Evolutionary conservation across 129 eudicot species (phyloP).

Genomic region (Helichrysum umbraculigerum): DNA sequence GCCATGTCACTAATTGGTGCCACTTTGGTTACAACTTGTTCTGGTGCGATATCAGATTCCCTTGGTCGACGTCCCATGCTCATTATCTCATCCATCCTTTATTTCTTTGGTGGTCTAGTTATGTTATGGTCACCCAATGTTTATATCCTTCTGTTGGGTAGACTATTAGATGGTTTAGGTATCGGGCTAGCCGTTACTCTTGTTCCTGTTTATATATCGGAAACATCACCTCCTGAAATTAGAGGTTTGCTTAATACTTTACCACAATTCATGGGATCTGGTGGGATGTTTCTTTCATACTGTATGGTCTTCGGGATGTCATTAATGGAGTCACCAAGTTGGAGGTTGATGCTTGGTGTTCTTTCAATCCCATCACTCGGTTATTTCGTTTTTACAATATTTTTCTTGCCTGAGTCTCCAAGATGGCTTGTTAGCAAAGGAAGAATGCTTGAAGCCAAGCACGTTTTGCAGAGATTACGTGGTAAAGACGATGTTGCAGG

Average conservation of each 20-base stretch:
- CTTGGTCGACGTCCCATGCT: slow-evolving; percentile 90
- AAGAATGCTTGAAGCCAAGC: slow-evolving; percentile 73
- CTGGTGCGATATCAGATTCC: slow-evolving; percentile 72
- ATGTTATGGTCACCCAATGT: slow-evolving; percentile 94
- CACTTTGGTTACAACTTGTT: slow-evolving; percentile 71
- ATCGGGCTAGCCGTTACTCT: slow-evolving; percentile 78
- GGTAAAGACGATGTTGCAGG: slow-evolving; percentile 89
- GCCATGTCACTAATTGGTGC: slow-evolving; percentile 94
- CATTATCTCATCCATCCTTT: slow-evolving; percentile 58
- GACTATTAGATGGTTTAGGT: slow-evolving; percentile 83
- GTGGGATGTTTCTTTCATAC: slow-evolving; percentile 80
- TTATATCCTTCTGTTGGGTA: slow-evolving; percentile 61
- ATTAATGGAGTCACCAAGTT: slow-evolving; percentile 57
- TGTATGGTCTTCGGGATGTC: slow-evolving; percentile 90
- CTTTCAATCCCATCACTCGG: slow-evolving; percentile 68
- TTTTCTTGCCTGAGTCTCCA: slow-evolving; percentile 93
- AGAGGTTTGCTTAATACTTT: slow-evolving; percentile 77
- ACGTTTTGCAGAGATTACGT: slow-evolving; percentile 70
- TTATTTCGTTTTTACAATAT: slow-evolving; percentile 52
- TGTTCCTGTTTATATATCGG: slow-evolving; percentile 83
- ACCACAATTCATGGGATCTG: slow-evolving; percentile 80
- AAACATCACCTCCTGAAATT: slow-evolving; percentile 83
- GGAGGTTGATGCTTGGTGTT: slow-evolving; percentile 95
- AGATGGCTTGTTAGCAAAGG: slow-evolving; percentile 99
- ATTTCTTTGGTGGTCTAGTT: slow-evolving; percentile 63